A percentile compares a stretch with the other conserved stretches of the same genome.
Evolutionary conservation across 164 flowering plant species (phyloP).

Genomic region (grape (Vitis vinifera)): DNA sequence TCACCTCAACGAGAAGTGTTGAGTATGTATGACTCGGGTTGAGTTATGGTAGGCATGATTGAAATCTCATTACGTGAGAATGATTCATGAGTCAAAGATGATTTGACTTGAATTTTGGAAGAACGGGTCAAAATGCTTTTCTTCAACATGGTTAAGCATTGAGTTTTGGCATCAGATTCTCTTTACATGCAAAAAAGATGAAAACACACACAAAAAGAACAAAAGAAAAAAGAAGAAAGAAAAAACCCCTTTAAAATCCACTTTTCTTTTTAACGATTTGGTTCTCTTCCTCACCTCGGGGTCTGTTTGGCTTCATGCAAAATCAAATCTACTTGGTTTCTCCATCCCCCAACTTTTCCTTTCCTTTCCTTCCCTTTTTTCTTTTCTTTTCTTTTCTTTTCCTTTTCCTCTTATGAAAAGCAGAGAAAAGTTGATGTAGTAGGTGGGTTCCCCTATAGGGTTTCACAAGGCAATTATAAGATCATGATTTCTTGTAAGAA

Average conservation of each 20-base stretch:
- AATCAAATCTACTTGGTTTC: conserved; percentile 26
- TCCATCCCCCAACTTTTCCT: neutral
- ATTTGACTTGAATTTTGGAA: neutral
- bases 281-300: conserved; percentile 6
- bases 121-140: neutral
- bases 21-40: neutral
- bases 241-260: too few relatives aligned
- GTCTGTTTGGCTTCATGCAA: conserved; percentile 13
- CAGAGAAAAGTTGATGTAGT: conserved; percentile 21
- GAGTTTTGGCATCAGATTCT: conserved; percentile 21
- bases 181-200: conserved; percentile 3
- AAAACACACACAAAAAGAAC: neutral
- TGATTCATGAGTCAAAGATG: neutral
- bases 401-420: conserved; percentile 26
- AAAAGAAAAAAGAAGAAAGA: too few relatives aligned
- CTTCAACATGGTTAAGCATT: neutral
- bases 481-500: conserved; percentile 40
- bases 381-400: neutral
- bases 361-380: neutral
- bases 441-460: neutral
- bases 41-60: neutral
- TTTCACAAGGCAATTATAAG: conserved; percentile 41
- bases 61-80: neutral
- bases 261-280: neutral
- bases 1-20: too few relatives aligned